Evolutionary conservation across 1,139 yeast species (phyloP).

Genomic region (Dujonia santamariae): DNA sequence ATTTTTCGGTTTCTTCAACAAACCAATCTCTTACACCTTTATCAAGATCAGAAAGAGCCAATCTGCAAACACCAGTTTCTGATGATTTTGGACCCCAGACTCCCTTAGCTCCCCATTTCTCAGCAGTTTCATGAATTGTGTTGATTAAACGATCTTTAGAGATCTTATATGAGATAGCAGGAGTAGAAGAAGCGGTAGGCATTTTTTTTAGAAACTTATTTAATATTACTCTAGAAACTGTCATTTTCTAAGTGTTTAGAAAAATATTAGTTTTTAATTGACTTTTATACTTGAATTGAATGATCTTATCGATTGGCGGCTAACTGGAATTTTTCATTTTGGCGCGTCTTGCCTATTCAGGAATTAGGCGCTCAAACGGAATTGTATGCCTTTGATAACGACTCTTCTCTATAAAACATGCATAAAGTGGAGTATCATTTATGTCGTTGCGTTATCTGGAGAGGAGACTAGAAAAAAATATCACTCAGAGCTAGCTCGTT

Average conservation of each 20-base stretch:
- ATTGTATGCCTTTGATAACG: too few relatives aligned
- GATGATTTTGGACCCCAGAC: conserved; percentile 57
- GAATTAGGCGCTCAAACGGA: too few relatives aligned
- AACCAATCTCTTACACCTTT: conserved; percentile 71
- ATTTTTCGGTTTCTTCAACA: conserved; percentile 42
- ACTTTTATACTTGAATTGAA: too few relatives aligned
- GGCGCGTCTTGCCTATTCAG: too few relatives aligned
- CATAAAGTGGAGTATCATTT: too few relatives aligned
- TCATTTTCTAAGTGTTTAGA: not conserved
- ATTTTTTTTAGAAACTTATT: conserved; percentile 1
- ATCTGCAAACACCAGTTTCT: conserved; percentile 60
- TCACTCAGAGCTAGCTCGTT: too few relatives aligned
- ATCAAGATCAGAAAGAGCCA: conserved; percentile 61
- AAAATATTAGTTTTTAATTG: too few relatives aligned
- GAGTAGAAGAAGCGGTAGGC: conserved; percentile 5
- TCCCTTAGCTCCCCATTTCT: conserved; percentile 57
- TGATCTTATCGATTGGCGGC: too few relatives aligned
- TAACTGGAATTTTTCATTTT: too few relatives aligned
- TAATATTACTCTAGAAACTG: not conserved
- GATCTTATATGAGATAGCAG: conserved; percentile 3
- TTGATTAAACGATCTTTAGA: conserved; percentile 41
- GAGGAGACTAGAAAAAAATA: too few relatives aligned
- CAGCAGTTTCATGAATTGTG: conserved; percentile 61
- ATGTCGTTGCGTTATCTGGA: too few relatives aligned
- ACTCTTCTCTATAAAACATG: too few relatives aligned